Evolutionary conservation across 768 basidiomycete species (phyloP), one percentile per base, ranked within the genome.

Genomic region (Termitomyces sp.): DNA sequence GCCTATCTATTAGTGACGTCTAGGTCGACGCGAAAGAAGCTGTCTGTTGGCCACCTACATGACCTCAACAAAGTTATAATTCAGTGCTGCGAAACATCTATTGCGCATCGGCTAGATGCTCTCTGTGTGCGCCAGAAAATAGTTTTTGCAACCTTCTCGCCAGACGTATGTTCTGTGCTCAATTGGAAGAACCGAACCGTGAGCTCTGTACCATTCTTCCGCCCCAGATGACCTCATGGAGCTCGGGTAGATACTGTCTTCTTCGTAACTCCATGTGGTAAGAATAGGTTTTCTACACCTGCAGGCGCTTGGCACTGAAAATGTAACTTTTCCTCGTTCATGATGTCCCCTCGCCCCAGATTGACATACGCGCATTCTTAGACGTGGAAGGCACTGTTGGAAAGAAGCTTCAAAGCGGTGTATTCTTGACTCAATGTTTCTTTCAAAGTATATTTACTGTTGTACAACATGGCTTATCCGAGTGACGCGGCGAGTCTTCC

Each of bases 121-220:
- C 74, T 75, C 30, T 71, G 75, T 55, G 74, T 75, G 47, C 84
- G 88, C 53, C 78, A 94, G 47, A 87, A 87, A 61, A 83, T 98
- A 57, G 83, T 92, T 19, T 93, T 99, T 66, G 87, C 87, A 38
- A 95, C 93, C 6, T 98, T 90, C 69, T 88, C 88, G 46, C 91
- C 95, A 9, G 86, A 90, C 66, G 82, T 93, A 0, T 96, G 93
- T 69, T 84, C 90, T 8, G 87, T 90, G 15, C 70, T 98, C 53
- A 98, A 99, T 65, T 98, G 96, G 97, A 99, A 99, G 71, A 99
- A 70, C 96, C 96, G 12, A 98, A 98, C 69, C 98, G 96, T 93
- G 72, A 71, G 84, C 24, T 41, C 24, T 21, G 24, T 19, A 21
- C 40, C n/a, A 42, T 37, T 22, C 12, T 32, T 49, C 17, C 19